A percentile compares a stretch with the other conserved stretches of the same genome.
These are phyloP conservation scores for Phytopythium montanum DNA, from an alignment of 352 stramenopile species.

Conservation along the genomic window DNA sequence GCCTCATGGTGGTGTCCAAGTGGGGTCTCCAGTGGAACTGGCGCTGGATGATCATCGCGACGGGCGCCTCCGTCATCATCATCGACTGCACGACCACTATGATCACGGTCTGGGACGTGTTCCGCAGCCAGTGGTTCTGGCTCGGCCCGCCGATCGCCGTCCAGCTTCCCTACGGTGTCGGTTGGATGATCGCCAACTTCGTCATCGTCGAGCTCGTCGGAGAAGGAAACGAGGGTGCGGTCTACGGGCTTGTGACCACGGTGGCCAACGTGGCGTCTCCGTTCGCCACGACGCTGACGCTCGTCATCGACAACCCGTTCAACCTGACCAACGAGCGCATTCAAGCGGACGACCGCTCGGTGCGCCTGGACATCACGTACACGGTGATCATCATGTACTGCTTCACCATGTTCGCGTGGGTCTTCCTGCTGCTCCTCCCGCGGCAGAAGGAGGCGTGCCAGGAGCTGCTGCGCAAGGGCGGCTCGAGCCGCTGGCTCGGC, in stretches of 20 bases:
- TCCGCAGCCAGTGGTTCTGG: too few species aligned
- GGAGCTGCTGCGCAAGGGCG: conserved; percentile 20
- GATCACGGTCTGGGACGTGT: too few species aligned
- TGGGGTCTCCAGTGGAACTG: too few species aligned
- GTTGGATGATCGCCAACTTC: conserved; percentile 24
- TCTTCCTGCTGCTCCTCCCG: conserved; percentile 23
- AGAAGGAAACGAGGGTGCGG: conserved; percentile 31
- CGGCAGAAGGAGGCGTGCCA: conserved; percentile 29
- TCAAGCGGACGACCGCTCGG: conserved; percentile 3
- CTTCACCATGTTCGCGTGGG: conserved; percentile 14
- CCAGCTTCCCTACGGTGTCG: conserved; percentile 25
- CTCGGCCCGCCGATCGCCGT: conserved; percentile 16
- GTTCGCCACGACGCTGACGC: conserved; percentile 31
- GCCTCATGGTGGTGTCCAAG: too few species aligned
- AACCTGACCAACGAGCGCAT: conserved; percentile 23
- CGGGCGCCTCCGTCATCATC: too few species aligned
- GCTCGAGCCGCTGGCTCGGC: too few species aligned
- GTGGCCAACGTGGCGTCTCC: conserved; percentile 28
- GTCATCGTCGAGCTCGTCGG: conserved; percentile 35
- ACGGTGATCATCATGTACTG: conserved; percentile 9
- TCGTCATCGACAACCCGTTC: conserved; percentile 19
- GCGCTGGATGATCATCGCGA: too few species aligned
- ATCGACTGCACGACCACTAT: too few species aligned
- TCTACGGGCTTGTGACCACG: conserved; percentile 41
- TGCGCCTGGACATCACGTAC: conserved; percentile 10